Conservation (phyloP, 176 grass and related monocot genomes). For the Triticum timopheevii region DNA sequence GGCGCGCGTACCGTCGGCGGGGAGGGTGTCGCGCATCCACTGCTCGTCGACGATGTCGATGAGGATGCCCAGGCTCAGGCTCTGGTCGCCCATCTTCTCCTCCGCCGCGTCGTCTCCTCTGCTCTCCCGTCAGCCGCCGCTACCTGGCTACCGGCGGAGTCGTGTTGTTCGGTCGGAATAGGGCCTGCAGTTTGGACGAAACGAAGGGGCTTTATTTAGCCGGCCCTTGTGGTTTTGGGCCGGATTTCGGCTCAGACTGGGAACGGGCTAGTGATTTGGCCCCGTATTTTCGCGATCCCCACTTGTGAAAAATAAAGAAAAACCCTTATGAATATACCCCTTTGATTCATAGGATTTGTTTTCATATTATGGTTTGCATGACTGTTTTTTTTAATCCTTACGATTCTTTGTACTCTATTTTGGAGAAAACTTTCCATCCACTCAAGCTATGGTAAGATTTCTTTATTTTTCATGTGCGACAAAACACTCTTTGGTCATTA, state of each 20-base stretch:
- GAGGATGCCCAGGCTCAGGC: slow-evolving; percentile 79
- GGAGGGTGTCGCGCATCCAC: slow-evolving; percentile 95
- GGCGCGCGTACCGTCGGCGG: slow-evolving; percentile 59
- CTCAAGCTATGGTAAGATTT: too few relatives aligned
- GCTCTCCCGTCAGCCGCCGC: not conserved
- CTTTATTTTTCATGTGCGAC: too few relatives aligned
- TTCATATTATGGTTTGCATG: too few relatives aligned
- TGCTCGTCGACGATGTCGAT: slow-evolving; percentile 88
- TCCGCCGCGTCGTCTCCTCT: not conserved
- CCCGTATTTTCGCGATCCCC: not conserved
- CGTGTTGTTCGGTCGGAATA: not conserved
- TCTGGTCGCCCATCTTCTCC: slow-evolving; percentile 57
- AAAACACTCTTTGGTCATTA: too few relatives aligned
- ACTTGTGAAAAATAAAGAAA: too few relatives aligned
- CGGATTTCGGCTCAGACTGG: not conserved
- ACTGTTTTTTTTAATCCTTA: too few relatives aligned
- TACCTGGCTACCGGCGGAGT: not conserved
- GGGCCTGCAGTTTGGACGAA: not conserved
- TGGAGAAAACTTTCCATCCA: too few relatives aligned
- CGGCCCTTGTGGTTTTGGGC: not conserved
- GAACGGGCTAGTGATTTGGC: not conserved
- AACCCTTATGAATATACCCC: too few relatives aligned
- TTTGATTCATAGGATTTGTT: too few relatives aligned
- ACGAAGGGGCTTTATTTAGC: not conserved
- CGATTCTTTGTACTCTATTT: too few relatives aligned